Evolutionary conservation across 2,329 filamentous ascomycete genomes (phyloP), one percentile per base, ranked within the genome.

Genomic region (Pseudogymnoascus sp.): DNA sequence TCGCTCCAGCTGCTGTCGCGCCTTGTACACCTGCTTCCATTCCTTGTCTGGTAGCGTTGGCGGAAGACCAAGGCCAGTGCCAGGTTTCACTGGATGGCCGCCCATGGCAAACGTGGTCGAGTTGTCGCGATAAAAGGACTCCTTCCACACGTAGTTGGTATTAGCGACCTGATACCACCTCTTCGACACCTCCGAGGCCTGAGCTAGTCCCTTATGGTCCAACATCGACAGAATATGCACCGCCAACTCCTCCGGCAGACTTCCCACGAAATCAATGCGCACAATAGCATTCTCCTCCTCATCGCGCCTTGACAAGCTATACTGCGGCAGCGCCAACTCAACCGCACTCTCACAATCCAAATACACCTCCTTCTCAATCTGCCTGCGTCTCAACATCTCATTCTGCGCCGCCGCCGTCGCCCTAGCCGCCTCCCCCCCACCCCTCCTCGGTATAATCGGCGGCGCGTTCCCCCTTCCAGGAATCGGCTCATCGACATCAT

Each of bases 11-110:
- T 89, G 83, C 65, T 87, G 83, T 68, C 90, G 88, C 50, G 90
- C 88, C 69, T 85, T 81, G 74, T 92, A 96, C 73, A 97, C 90
- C 67, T 86, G 83, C 76, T 89, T 91, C 91, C 92, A 99, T 72
- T 96, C 83, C 68, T 90, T 90, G 38, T 81, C 80, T 3, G 86
- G 86, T 3, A 74, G 73, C 28, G 82, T 71, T 1, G 75, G 66
- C 7, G 85, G 85, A 4, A 88, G 75, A 38, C 85, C 85, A n/a
- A 82, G 74, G 1, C 84, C 84, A 1, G 74, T 73, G 35, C 84
- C 84, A 0, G 84, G 79, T 62, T 74, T 73, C 53, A 87, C 75
- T 2, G 80, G 77, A 0, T 73, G 73, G 63, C 82, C 79, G 63
- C 82, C 79, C 3, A 82, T 86, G 18, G 85, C 85, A 72, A 82